Base-by-base conservation (phyloP, 108 stramenopile species). In the Epithemia pelagica region DNA sequence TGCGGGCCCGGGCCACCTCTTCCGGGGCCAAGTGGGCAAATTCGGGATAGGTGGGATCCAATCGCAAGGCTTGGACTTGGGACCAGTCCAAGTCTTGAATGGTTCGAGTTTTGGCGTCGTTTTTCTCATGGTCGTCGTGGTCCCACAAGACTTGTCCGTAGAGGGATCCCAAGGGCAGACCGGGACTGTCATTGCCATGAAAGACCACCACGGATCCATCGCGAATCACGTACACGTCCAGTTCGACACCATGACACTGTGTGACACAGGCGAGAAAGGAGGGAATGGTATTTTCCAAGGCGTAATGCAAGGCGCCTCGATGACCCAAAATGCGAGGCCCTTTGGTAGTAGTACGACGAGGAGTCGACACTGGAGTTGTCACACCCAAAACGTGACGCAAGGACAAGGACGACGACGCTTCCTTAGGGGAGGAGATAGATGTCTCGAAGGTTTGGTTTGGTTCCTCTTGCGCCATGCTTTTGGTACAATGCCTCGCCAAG, bases 281-380 rank as follows among this genome's bases (percentile, higher is more conserved):
- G 10, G 66, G 77, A 10, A 75, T 74, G 3, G 91, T 92, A 58
- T 92, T 92, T 70, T 92, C 91, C 0, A 89, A 65, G 25, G 78
- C 80, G 8, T 81, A 64, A 65, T 92, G 89, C 21, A 89, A 64
- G 30, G 84, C 72, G 31, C 91, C 91, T 21, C 91, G 80, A 60
- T 92, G 91, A 0, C 91, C 91, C 23, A 92, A 76, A 32, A 89
- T 52, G n/a, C n/a, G n/a, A n/a, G n/a, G n/a, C n/a, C n/a, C n/a
- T n/a, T n/a, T n/a, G n/a, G n/a, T n/a, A n/a, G n/a, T n/a, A n/a
- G n/a, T n/a, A n/a, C n/a, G n/a, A n/a, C n/a, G n/a, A n/a, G n/a
- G n/a, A n/a, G n/a, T n/a, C n/a, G n/a, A n/a, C n/a, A n/a, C n/a
- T n/a, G n/a, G n/a, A n/a, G n/a, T n/a, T n/a, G n/a, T n/a, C n/a